Evolutionary conservation across 2,329 filamentous ascomycete genomes (phyloP).

Genomic region (Parascedosporium putredinis): DNA sequence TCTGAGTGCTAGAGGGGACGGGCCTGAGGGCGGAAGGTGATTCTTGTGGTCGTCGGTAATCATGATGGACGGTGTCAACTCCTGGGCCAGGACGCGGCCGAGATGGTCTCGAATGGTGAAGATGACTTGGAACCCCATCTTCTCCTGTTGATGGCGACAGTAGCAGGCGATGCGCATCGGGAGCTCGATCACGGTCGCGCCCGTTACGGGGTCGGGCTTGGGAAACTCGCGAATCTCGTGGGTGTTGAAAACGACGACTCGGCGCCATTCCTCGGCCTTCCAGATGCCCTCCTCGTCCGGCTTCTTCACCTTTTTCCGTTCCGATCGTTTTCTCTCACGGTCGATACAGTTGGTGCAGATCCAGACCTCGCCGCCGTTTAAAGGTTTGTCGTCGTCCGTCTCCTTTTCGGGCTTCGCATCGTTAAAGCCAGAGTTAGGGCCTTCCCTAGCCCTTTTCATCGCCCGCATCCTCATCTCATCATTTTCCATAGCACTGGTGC

Average conservation of each 20-base stretch:
- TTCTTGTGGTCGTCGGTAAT: constrained; percentile 98
- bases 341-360: constrained; percentile 90
- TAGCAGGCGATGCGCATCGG: constrained; percentile 97
- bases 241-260: constrained; percentile 87
- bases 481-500: constrained; percentile 82
- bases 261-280: constrained; percentile 65
- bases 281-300: constrained; percentile 86
- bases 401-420: constrained; percentile 28
- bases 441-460: constrained; percentile 36
- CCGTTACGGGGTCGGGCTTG: constrained; percentile 34
- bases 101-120: constrained; percentile 83
- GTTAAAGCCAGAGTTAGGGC: constrained; percentile 11
- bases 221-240: constrained; percentile 80
- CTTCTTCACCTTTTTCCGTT: constrained; percentile 87
- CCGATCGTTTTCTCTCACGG: constrained; percentile 81
- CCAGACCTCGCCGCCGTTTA: constrained; percentile 85
- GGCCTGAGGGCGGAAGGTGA: constrained; percentile 27
- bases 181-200: constrained; percentile 67
- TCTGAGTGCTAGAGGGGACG: constrained; percentile 21
- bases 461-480: constrained; percentile 56
- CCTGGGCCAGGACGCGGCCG: constrained; percentile 70
- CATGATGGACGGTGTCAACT: constrained; percentile 80
- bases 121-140: constrained; percentile 83
- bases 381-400: constrained; percentile 56
- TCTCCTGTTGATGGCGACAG: constrained; percentile 89